phyloP scores from a whole-genome alignment of 208 protist genomes.

The Leishmania tarentolae region DNA sequence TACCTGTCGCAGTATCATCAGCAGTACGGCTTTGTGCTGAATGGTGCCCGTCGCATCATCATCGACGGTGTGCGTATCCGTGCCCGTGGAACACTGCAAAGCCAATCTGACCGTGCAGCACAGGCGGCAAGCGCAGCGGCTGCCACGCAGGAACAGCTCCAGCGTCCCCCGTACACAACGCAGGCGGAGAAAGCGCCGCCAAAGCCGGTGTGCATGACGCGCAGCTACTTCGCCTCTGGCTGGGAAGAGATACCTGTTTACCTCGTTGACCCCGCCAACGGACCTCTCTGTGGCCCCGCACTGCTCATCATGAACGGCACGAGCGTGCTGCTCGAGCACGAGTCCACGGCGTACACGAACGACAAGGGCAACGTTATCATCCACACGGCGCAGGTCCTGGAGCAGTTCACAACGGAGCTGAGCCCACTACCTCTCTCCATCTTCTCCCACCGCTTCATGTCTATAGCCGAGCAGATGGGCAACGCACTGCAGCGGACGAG shows the following conservation, averaged over 20 bases:
- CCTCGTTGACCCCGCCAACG: constrained; percentile 39
- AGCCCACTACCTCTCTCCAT: constrained; percentile 89
- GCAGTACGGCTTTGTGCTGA: constrained; percentile 93
- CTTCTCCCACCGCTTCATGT: constrained; percentile 97
- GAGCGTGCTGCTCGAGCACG: constrained; percentile 92
- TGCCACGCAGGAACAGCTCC: constrained; percentile 13
- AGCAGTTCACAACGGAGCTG: constrained; percentile 61
- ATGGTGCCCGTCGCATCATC: constrained; percentile 63
- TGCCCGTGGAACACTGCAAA: constrained; percentile 43
- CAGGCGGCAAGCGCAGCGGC: constrained; percentile 23
- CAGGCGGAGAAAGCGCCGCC: constrained; percentile 22
- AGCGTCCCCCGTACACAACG: constrained; percentile 42
- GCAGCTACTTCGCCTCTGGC: constrained; percentile 49
- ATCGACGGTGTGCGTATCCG: constrained; percentile 94
- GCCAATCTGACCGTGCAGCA: constrained; percentile 18
- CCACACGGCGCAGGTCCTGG: constrained; percentile 40
- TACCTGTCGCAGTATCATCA: constrained; percentile 85
- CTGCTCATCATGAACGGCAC: constrained; percentile 91
- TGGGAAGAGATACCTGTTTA: constrained; percentile 73
- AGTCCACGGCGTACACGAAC: constrained; percentile 77
- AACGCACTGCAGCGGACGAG: constrained; percentile 94
- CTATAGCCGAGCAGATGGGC: constrained; percentile 98
- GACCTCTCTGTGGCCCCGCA: constrained; percentile 82
- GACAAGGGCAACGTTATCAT: constrained; percentile 82
- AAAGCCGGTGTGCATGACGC: constrained; percentile 24